Conservation (phyloP, 2,329 filamentous ascomycete species). For the Geosmithia flava region DNA sequence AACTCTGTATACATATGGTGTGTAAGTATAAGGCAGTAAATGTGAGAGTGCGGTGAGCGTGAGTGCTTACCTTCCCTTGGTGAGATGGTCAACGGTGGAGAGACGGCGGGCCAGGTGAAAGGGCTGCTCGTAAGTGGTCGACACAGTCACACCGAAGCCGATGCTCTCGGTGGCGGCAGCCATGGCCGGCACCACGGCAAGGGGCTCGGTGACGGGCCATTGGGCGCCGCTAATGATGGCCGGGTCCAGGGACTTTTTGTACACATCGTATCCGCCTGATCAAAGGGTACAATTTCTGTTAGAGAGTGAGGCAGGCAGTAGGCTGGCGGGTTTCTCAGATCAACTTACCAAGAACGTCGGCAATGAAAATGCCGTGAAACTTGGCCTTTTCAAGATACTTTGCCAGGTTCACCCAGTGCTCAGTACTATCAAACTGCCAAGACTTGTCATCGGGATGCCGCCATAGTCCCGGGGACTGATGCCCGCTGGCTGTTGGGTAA, state of each 20-base stretch:
- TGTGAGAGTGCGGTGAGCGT: too few relatives aligned
- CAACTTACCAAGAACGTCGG: slow-evolving; percentile 44
- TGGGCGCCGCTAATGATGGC: slow-evolving; percentile 52
- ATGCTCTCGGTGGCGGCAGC: slow-evolving; percentile 56
- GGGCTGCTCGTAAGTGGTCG: slow-evolving; percentile 59
- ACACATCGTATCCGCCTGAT: slow-evolving; percentile 55
- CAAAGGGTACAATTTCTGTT: too few relatives aligned
- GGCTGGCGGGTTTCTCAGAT: too few relatives aligned
- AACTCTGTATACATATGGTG: slow-evolving; percentile 23
- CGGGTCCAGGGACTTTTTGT: slow-evolving; percentile 46
- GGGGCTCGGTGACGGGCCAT: slow-evolving; percentile 59
- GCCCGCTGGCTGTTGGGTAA: slow-evolving; percentile 19
- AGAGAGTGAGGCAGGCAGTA: background rate
- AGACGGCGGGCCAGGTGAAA: slow-evolving; percentile 55
- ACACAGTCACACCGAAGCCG: slow-evolving; percentile 57
- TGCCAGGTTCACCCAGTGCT: slow-evolving; percentile 49
- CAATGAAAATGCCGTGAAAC: slow-evolving; percentile 56
- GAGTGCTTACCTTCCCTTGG: slow-evolving; percentile 34
- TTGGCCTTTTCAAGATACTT: slow-evolving; percentile 47
- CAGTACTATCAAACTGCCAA: slow-evolving; percentile 45
- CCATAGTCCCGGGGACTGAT: slow-evolving; percentile 38
- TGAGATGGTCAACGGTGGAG: slow-evolving; percentile 57
- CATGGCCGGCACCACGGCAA: slow-evolving; percentile 55
- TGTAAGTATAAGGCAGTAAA: too few relatives aligned
- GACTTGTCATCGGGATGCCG: slow-evolving; percentile 53